Percentiles rank a stretch among this genome's conserved stretches.
Conservation (phyloP, 306 rosid species). For the Sicyos baderoa region DNA sequence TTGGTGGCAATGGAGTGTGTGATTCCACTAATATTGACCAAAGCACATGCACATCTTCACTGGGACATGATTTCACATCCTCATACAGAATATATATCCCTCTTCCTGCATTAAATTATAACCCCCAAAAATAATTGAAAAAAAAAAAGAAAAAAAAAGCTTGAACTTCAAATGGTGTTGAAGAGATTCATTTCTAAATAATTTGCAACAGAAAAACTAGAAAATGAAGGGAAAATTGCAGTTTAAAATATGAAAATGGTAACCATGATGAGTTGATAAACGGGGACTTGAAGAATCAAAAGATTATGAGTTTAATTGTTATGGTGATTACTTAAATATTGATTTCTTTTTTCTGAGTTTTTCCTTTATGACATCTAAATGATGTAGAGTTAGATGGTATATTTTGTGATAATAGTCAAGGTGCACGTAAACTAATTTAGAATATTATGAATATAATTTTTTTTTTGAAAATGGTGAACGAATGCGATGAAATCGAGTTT, state of each 20-base stretch:
- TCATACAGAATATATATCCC: slow-evolving; percentile 83
- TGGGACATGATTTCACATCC: slow-evolving; percentile 84
- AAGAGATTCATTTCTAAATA: neutral
- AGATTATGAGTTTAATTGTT: no score
- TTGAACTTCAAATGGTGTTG: slow-evolving; percentile 16
- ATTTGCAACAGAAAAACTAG: neutral
- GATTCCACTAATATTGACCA: slow-evolving; percentile 94
- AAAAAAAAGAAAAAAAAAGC: neutral
- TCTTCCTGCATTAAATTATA: slow-evolving; percentile 48
- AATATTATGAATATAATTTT: no score
- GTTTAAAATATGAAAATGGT: neutral
- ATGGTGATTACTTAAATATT: no score
- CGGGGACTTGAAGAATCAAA: no score
- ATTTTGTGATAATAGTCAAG: no score
- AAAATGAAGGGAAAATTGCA: neutral
- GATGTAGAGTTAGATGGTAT: no score
- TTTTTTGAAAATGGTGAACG: neutral
- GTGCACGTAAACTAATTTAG: no score
- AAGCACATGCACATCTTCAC: slow-evolving; percentile 78
- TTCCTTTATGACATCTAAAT: no score
- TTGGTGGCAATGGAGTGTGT: slow-evolving; percentile 45
- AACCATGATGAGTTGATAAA: no score
- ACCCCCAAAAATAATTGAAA: neutral
- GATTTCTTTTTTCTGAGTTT: no score
- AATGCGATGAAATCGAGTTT: neutral